Conservation (phyloP, 352 stramenopile species). For the Phytophthora constricta region DNA sequence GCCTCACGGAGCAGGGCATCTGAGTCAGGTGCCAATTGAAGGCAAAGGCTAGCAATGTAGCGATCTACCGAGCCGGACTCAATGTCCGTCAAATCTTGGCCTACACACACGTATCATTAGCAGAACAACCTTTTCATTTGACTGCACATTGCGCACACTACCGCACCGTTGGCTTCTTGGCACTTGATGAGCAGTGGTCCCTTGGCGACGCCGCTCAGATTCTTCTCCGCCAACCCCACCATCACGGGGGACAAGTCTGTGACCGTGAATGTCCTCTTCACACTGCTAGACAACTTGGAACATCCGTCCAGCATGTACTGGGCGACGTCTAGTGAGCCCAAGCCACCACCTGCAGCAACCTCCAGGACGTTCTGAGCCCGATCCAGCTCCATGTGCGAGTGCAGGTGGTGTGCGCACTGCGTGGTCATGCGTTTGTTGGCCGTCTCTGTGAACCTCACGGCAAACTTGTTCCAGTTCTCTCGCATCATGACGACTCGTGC, state of each 20-base stretch:
- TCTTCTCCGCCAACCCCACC: slow-evolving; percentile 45
- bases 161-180: slow-evolving; percentile 46
- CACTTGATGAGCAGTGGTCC: slow-evolving; percentile 32
- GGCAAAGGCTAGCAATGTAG: slow-evolving; percentile 56
- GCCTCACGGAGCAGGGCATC: slow-evolving; percentile 58
- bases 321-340: slow-evolving; percentile 52
- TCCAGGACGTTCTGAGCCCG: slow-evolving; percentile 48
- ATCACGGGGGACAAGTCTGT: slow-evolving; percentile 57
- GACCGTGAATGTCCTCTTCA: slow-evolving; percentile 40
- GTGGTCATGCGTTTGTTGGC: slow-evolving; percentile 57
- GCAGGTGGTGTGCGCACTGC: slow-evolving; percentile 50
- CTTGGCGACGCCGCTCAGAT: slow-evolving; percentile 21
- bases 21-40: slow-evolving; percentile 55
- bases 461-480: slow-evolving; percentile 44
- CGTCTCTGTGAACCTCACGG: slow-evolving; percentile 50
- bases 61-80: slow-evolving; percentile 44
- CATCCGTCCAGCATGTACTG: slow-evolving; percentile 28
- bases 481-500: slow-evolving; percentile 25
- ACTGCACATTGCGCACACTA: too few species aligned
- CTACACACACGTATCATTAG: too few species aligned
- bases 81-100: slow-evolving; percentile 49
- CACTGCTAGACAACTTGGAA: slow-evolving; percentile 19
- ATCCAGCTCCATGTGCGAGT: slow-evolving; percentile 62
- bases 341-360: slow-evolving; percentile 50
- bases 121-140: too few species aligned